Base-by-base conservation (phyloP, 176 grass and related monocot species). In the Ananas comosus region DNA sequence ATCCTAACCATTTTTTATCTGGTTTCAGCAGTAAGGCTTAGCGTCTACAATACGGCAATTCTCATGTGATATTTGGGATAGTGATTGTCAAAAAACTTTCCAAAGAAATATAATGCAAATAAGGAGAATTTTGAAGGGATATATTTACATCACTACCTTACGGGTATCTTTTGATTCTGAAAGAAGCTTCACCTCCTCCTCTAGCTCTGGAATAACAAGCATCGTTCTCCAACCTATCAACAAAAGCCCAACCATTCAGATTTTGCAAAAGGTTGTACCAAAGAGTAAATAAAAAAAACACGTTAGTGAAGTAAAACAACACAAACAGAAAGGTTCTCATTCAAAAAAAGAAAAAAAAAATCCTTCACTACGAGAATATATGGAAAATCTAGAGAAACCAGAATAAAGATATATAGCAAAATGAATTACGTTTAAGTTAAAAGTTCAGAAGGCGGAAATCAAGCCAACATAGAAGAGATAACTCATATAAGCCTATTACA, bases 141-240 rank as follows among this genome's bases (percentile, higher is more conserved):
- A 12, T 13, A 9, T 53, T 54, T 25, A 67, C 33, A 51, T 79
- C 16, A 49, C 66, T 92, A 99, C 94, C 86, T 93, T 99, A 16
- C 87, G 86, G 51, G 78, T 82, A 21, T 72, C 72, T 67, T 81
- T 93, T 59, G 84, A 88, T 79, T 85, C 73, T 23, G 53, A 85
- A 54, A 90, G 94, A 81, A 92, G 83, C 48, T 82, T 89, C 72
- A 99, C 87, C 85, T 99, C 94, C 13, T 83, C 71, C 66, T 84
- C 89, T 63, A 99, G 74, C 70, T 99, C 94, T 69, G 94, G 94
- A 83, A 99, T 92, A 74, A 99, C 83, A 48, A 99, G 87, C 94
- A 99, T 99, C 56, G 94, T 99, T 73, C 94, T 81, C 94, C 94
- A 99, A 78, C 94, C 94, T 86, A 22, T 61, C 56, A 61, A 19